Base-by-base conservation (phyloP, 495 filamentous ascomycete genomes). In the Bacidia gigantensis region DNA sequence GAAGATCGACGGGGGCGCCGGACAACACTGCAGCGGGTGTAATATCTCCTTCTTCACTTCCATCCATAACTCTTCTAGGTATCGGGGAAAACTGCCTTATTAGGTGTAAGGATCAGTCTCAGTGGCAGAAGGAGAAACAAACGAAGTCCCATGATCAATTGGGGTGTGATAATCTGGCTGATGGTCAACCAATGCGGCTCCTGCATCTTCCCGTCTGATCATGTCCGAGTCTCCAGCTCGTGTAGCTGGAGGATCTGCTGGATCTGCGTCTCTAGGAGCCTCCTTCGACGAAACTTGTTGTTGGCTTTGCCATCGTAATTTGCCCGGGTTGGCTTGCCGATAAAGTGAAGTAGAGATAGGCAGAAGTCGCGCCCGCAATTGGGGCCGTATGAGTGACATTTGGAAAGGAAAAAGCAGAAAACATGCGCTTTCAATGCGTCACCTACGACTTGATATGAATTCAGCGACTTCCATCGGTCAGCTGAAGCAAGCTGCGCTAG, bases 1-100 rank as follows among this genome's bases (percentile, higher is more conserved):
- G 89, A 3, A 97, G 74, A 59, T 97, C 93, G 29, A 88, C 80
- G 22, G 92, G 92, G 41, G 92, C 93, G 26, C 92, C 92, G 11
- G 92, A 97, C 22, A 96, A 72, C 41, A 90, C 78, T 50, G 86
- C 88, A 32, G 87, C 92, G 12, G 89, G 78, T 22, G 88, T 71
- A 49, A 80, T 65, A 9, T 80, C 78, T 26, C 75, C 78, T n/a
- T 83, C 79, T 67, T 95, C 89, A 64, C 84, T 92, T 58, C 89
- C 89, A 66, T 89, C 83, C 79, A 93, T 87, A 46, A 94, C 80
- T 53, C 80, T 74, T 71, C 81, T 86, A 51, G 92, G 89, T 41
- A 95, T 78, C 21, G 87, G 90, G 26, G 90, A 93, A 70, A 87
- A 98, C 63, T 76, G 77, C 49, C 89, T 95, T 57, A 24, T 29